Conservation (phyloP, 805 yeast genomes). For the Metschnikowia similis region DNA sequence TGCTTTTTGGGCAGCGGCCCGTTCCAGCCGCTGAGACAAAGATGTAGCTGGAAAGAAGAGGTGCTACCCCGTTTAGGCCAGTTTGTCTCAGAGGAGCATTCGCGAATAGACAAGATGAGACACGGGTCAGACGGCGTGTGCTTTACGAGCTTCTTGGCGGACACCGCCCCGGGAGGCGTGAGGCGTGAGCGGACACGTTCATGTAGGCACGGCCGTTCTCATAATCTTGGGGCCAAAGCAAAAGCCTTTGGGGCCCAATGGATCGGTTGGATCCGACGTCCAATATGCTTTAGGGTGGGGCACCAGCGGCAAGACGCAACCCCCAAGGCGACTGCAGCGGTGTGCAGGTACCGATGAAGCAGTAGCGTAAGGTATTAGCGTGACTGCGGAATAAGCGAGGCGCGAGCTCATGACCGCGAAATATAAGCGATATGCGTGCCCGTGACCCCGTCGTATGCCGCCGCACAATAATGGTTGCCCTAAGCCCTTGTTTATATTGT, state of each 20-base stretch:
- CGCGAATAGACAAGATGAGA: not conserved
- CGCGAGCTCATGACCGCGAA: not conserved
- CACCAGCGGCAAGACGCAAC: not conserved
- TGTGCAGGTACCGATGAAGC: not conserved
- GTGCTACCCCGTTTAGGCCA: not conserved
- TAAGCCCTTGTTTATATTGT: not conserved
- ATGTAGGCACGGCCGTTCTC: no score
- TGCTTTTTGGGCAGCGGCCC: no score
- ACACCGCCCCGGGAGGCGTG: no score
- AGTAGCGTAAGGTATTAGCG: not conserved
- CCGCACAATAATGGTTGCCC: not conserved
- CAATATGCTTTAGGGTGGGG: no score
- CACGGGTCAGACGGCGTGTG: not conserved
- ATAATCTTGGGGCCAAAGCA: no score
- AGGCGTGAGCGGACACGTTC: no score
- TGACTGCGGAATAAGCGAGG: not conserved
- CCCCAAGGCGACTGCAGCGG: not conserved
- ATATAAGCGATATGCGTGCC: not conserved
- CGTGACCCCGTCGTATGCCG: not conserved
- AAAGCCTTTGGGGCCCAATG: no score
- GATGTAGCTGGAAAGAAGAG: not conserved
- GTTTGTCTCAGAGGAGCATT: not conserved
- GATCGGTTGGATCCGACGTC: no score
- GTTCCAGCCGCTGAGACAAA: no score
- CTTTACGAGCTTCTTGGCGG: no score